Percentiles rank a stretch among this genome's conserved stretches.
phyloP scores from a whole-genome alignment of 1,284 basidiomycete genomes.

The Boletus hoseneyae region DNA sequence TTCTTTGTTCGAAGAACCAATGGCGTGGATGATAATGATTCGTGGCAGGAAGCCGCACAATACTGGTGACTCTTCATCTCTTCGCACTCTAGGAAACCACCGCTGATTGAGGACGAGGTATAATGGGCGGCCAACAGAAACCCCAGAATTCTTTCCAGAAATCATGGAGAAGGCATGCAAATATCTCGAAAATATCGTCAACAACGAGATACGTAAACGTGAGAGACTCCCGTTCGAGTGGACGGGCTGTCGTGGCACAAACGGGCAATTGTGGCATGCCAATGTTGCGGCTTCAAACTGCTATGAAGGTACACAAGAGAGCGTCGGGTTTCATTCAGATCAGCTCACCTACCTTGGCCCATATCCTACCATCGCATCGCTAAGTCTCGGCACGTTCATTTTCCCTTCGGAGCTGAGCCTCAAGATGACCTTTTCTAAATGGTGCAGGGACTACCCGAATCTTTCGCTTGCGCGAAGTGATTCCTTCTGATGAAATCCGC shows the following conservation, averaged over 20 bases:
- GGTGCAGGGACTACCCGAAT: constrained; percentile 62
- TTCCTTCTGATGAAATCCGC: constrained; percentile 55
- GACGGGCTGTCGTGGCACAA: constrained; percentile 36
- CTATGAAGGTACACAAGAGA: constrained; percentile 82
- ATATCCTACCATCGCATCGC: constrained; percentile 87
- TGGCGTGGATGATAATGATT: constrained; percentile 40
- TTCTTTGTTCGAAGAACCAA: constrained; percentile 62
- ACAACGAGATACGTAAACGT: constrained; percentile 64
- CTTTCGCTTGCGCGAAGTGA: constrained; percentile 76
- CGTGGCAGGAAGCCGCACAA: constrained; percentile 62
- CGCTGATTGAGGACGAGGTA: constrained; percentile 54
- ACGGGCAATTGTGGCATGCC: constrained; percentile 66
- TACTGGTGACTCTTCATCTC: constrained; percentile 49
- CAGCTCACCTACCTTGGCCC: constrained; percentile 82
- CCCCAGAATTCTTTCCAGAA: constrained; percentile 60
- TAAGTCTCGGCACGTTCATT: constrained; percentile 72
- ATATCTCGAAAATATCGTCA: constrained; percentile 75
- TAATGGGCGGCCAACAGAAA: constrained; percentile 62
- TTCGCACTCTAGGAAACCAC: background rate
- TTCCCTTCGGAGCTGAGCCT: background rate
- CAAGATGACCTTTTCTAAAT: constrained; percentile 8
- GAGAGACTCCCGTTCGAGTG: constrained; percentile 73
- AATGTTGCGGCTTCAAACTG: constrained; percentile 92
- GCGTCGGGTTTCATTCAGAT: constrained; percentile 86
- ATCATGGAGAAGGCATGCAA: constrained; percentile 78